These are phyloP conservation scores for Candida nonsorbophila DNA, from an alignment of 805 yeast species.

Conservation along the genomic window DNA sequence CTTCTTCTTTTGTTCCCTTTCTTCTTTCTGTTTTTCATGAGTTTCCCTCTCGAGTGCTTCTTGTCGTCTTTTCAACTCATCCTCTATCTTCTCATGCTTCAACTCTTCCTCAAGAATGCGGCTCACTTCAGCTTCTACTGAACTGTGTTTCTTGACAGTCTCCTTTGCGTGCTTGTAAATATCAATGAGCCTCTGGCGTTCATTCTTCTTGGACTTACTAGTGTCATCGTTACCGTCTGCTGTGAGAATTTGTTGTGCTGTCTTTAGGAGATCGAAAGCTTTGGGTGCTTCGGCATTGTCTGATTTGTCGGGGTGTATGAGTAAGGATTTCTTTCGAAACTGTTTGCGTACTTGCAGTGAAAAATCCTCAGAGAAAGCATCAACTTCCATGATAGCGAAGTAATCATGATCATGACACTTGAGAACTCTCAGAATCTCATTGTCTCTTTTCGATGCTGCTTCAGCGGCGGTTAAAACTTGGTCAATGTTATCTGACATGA, in stretches of 20 bases:
- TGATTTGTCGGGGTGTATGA: slow-evolving; percentile 68
- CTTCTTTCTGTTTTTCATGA: slow-evolving; percentile 26
- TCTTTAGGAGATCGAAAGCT: slow-evolving; percentile 58
- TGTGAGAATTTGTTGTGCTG: slow-evolving; percentile 40
- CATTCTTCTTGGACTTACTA: slow-evolving; percentile 4
- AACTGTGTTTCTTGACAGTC: too few relatives aligned
- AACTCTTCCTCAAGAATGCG: slow-evolving; percentile 36
- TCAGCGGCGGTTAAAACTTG: slow-evolving; percentile 12
- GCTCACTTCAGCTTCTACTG: slow-evolving; percentile 28
- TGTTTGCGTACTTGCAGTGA: too few relatives aligned
- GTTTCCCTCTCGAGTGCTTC: slow-evolving; percentile 21
- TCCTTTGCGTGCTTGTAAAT: slow-evolving; percentile 20
- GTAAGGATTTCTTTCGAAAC: slow-evolving; percentile 54
- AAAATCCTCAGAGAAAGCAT: slow-evolving; percentile 19
- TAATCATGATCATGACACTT: slow-evolving; percentile 45
- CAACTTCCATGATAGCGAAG: slow-evolving; percentile 46
- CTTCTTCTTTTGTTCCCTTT: slow-evolving; percentile 38
- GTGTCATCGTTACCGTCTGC: slow-evolving; percentile 8
- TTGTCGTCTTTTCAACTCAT: slow-evolving; percentile 16
- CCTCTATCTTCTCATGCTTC: slow-evolving; percentile 22
- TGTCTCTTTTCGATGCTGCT: slow-evolving; percentile 32
- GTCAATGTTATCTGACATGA: slow-evolving; percentile 5
- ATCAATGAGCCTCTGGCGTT: slow-evolving; percentile 18
- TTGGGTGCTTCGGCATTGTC: slow-evolving; percentile 51
- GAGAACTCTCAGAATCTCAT: slow-evolving; percentile 53